Conservation (phyloP, 164 flowering plant genomes). For the Platanus orientalis region DNA sequence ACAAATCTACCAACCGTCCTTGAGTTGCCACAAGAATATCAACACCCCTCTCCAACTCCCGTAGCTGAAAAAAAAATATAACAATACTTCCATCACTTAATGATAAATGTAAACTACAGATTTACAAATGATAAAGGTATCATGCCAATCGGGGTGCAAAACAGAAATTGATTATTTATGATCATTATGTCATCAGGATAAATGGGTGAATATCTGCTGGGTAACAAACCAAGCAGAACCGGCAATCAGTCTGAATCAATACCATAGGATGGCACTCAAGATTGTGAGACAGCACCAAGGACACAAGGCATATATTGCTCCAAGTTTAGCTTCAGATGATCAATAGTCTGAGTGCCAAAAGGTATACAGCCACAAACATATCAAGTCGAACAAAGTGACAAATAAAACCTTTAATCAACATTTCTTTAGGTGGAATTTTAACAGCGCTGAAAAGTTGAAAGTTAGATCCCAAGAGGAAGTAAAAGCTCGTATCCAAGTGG, state of each 20-base stretch:
- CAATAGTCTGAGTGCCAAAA: no score
- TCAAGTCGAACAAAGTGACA: no score
- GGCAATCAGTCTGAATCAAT: neutral
- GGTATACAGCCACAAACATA: no score
- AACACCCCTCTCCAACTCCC: slow-evolving; percentile 64
- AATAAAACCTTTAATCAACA: no score
- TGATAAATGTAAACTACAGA: neutral
- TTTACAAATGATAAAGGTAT: neutral
- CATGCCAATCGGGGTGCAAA: neutral
- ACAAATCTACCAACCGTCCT: slow-evolving; percentile 53
- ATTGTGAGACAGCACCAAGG: neutral
- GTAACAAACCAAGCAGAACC: neutral
- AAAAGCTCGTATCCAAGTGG: no score
- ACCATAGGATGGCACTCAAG: neutral
- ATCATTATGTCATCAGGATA: neutral
- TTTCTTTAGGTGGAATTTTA: no score
- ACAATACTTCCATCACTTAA: neutral
- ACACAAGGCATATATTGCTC: neutral
- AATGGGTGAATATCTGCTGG: neutral
- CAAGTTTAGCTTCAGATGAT: no score
- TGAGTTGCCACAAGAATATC: slow-evolving; percentile 72
- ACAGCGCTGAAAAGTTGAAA: no score
- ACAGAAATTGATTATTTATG: neutral
- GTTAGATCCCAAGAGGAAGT: no score
- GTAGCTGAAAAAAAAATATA: slow-evolving; percentile 26